These are phyloP conservation scores for Papilionanthe hybrid DNA, from an alignment of 116 monocot genomes.

Conservation along the genomic window DNA sequence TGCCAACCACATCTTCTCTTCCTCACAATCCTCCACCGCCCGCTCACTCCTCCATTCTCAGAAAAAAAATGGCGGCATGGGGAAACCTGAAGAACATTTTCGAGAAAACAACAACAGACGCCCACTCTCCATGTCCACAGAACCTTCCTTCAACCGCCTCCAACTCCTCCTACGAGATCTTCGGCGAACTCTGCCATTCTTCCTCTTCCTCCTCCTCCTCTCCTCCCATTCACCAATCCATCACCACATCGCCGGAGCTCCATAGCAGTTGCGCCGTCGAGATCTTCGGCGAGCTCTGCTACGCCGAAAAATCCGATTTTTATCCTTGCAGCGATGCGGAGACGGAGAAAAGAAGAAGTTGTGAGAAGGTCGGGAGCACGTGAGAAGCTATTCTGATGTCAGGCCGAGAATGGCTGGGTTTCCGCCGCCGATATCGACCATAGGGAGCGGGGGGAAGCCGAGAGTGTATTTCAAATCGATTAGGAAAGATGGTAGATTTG, in stretches of 20 bases:
- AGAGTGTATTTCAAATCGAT: constrained; percentile 49
- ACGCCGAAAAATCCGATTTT: not conserved
- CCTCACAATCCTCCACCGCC: not conserved
- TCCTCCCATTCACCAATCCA: not conserved
- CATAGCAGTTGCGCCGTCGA: constrained; percentile 2
- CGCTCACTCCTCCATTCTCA: not conserved
- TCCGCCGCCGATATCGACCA: constrained; percentile 67
- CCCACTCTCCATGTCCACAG: constrained; percentile 23
- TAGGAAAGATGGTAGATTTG: constrained; percentile 64
- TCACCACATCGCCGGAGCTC: not conserved
- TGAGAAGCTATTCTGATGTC: constrained; percentile 11
- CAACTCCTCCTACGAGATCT: constrained; percentile 18
- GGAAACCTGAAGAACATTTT: constrained; percentile 30
- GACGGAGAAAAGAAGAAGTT: not conserved
- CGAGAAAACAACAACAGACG: constrained; percentile 23
- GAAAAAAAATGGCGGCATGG: constrained; percentile 18
- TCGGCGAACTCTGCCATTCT: constrained; percentile 15
- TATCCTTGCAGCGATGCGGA: not conserved
- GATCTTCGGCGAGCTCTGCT: constrained; percentile 34
- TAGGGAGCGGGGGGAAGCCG: constrained; percentile 69
- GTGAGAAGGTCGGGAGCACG: not conserved
- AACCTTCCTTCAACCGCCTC: constrained; percentile 13
- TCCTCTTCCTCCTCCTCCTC: constrained; percentile 1
- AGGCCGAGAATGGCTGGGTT: constrained; percentile 12
- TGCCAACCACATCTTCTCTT: no score